Conservation (phyloP, 2,329 filamentous ascomycete species). For the Cercospora sp. region DNA sequence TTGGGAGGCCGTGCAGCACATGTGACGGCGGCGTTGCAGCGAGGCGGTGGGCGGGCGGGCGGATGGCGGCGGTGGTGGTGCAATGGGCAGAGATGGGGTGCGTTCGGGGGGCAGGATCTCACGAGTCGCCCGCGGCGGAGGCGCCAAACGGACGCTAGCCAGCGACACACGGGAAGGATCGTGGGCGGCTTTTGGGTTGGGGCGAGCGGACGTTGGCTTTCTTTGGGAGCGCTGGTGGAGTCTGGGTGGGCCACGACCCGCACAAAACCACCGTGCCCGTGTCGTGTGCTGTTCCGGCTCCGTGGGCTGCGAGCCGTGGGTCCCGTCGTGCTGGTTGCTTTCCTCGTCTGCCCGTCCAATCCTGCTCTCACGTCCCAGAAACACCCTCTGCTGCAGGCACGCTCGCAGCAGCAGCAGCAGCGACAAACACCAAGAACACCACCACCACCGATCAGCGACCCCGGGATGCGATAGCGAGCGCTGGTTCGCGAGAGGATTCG, state of each 20-base stretch:
- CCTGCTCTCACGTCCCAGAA: not conserved
- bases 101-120: not conserved
- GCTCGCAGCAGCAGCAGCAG: not conserved
- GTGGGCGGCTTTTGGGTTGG: not conserved
- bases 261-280: not conserved
- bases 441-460: not conserved
- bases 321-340: not conserved
- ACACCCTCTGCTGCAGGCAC: not conserved
- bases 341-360: not conserved
- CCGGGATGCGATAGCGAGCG: not conserved
- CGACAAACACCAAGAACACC: not conserved
- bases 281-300: not conserved
- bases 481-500: not conserved
- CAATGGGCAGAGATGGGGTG: not conserved
- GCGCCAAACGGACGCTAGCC: not conserved
- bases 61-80: not conserved
- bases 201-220: not conserved
- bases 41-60: not conserved
- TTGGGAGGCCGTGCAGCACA: not conserved
- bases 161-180: not conserved
- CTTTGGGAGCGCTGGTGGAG: not conserved
- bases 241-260: not conserved
- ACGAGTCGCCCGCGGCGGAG: not conserved
- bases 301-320: not conserved
- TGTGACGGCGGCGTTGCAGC: not conserved